Percentiles rank a stretch among this genome's conserved stretches.
Evolutionary conservation across 2,329 filamentous ascomycete species (phyloP).

Genomic region (Chaetomiaceae sp.): DNA sequence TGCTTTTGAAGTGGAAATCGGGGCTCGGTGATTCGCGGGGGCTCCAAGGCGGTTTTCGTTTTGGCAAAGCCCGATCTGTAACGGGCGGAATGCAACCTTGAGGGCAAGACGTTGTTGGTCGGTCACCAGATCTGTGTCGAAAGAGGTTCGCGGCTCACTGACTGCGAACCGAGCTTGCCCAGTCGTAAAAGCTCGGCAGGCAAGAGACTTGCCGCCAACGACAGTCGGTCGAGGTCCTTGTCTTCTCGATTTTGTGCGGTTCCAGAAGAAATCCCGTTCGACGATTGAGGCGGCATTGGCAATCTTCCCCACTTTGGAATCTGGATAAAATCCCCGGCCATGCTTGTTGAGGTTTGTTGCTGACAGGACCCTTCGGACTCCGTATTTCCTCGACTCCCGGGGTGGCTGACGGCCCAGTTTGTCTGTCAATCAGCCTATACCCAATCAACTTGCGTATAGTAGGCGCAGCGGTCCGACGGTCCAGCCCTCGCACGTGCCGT

Average conservation of each 20-base stretch:
- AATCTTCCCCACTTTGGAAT: conserved; percentile 28
- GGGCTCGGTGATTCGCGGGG: too few relatives aligned
- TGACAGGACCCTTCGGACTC: conserved; percentile 14
- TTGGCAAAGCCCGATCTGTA: too few relatives aligned
- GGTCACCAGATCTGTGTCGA: too few relatives aligned
- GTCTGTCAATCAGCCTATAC: conserved; percentile 26
- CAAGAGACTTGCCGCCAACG: too few relatives aligned
- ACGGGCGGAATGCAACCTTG: conserved; percentile 20
- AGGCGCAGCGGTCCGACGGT: conserved; percentile 25
- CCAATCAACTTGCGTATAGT: conserved; percentile 24
- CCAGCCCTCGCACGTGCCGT: conserved; percentile 12
- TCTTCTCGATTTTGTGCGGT: conserved; percentile 11
- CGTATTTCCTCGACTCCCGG: conserved; percentile 20
- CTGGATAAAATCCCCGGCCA: conserved; percentile 24
- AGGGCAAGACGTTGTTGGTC: too few relatives aligned
- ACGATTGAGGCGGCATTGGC: conserved; percentile 17
- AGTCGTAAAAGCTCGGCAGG: too few relatives aligned
- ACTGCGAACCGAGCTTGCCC: too few relatives aligned
- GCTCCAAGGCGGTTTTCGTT: too few relatives aligned
- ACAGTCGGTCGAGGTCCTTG: conserved; percentile 2
- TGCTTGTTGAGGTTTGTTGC: conserved; percentile 17
- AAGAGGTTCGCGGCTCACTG: too few relatives aligned
- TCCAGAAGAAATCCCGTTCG: conserved; percentile 22
- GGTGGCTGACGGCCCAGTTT: conserved; percentile 8
- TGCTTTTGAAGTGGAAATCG: neutral